Evolutionary conservation across 2,329 filamentous ascomycete genomes (phyloP).

Genomic region (Colletotrichum nymphaeae): DNA sequence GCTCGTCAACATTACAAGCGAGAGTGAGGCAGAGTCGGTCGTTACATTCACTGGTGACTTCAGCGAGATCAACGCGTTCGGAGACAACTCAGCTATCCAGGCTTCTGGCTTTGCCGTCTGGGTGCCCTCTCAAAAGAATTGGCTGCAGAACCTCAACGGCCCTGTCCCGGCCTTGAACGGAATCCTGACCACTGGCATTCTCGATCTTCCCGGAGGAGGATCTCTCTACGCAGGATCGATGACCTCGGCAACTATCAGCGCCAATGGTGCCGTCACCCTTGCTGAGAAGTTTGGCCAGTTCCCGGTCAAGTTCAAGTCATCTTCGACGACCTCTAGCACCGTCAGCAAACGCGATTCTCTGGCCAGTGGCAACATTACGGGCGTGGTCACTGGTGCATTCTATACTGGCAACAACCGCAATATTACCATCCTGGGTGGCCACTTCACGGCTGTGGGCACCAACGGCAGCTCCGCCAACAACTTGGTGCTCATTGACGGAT

Average conservation of each 20-base stretch:
- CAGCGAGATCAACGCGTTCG: conserved; percentile 76
- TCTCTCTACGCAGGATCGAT: conserved; percentile 88
- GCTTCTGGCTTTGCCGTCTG: conserved; percentile 88
- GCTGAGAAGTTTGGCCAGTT: conserved; percentile 64
- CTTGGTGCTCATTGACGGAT: conserved; percentile 83
- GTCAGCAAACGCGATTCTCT: conserved; percentile 60
- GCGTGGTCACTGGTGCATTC: conserved; percentile 83
- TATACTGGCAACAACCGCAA: conserved; percentile 78
- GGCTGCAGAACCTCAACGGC: conserved; percentile 83
- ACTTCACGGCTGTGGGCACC: conserved; percentile 78
- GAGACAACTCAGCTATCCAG: conserved; percentile 67
- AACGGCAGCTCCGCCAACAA: conserved; percentile 82
- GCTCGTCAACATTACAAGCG: conserved; percentile 79
- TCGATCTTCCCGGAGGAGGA: conserved; percentile 71
- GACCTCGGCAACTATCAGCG: conserved; percentile 77
- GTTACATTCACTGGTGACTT: conserved; percentile 87
- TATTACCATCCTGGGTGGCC: conserved; percentile 88
- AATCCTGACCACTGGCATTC: conserved; percentile 74
- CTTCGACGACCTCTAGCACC: conserved; percentile 46
- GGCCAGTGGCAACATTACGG: conserved; percentile 60
- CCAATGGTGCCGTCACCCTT: conserved; percentile 79
- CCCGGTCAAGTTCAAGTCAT: conserved; percentile 65
- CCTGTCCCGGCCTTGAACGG: conserved; percentile 77
- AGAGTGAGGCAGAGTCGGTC: conserved; percentile 74
- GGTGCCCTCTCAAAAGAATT: conserved; percentile 87